Evolutionary conservation across 2,329 filamentous ascomycete species (phyloP).

Genomic region (Xylaria sp.): DNA sequence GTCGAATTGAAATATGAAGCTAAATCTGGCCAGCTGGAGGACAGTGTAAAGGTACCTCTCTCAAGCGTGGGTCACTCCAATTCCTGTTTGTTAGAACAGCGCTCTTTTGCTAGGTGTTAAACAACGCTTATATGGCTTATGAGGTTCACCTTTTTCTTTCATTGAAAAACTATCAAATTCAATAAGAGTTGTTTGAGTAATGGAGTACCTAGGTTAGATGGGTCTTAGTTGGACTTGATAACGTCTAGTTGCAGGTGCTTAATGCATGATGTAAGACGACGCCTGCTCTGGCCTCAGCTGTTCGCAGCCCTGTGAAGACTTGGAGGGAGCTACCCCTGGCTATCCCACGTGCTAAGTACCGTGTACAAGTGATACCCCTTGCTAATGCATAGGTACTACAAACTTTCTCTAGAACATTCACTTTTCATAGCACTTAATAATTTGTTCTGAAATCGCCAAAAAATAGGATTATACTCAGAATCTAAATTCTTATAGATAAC

Average conservation of each 20-base stretch:
- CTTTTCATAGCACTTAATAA: not conserved
- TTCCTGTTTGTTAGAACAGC: too few relatives aligned
- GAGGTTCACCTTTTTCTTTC: not conserved
- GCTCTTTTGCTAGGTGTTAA: not conserved
- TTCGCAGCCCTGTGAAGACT: not conserved
- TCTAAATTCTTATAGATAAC: not conserved
- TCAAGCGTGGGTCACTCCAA: not conserved
- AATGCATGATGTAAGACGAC: not conserved
- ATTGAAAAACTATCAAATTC: not conserved
- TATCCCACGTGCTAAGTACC: slow-evolving; percentile 3
- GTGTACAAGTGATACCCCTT: not conserved
- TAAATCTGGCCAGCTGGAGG: not conserved
- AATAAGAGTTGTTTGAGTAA: not conserved
- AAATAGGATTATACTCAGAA: not conserved
- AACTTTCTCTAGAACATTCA: not conserved
- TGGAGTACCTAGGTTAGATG: not conserved
- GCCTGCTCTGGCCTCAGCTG: not conserved
- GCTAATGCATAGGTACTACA: not conserved
- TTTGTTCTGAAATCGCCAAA: not conserved
- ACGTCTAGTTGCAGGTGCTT: not conserved
- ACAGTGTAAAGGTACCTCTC: not conserved
- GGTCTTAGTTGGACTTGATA: too few relatives aligned
- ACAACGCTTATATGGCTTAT: not conserved
- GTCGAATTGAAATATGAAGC: not conserved
- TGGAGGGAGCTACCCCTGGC: not conserved